These are phyloP conservation scores for Thalassiosira hispida DNA, from an alignment of 352 stramenopile genomes.

Conservation along the genomic window DNA sequence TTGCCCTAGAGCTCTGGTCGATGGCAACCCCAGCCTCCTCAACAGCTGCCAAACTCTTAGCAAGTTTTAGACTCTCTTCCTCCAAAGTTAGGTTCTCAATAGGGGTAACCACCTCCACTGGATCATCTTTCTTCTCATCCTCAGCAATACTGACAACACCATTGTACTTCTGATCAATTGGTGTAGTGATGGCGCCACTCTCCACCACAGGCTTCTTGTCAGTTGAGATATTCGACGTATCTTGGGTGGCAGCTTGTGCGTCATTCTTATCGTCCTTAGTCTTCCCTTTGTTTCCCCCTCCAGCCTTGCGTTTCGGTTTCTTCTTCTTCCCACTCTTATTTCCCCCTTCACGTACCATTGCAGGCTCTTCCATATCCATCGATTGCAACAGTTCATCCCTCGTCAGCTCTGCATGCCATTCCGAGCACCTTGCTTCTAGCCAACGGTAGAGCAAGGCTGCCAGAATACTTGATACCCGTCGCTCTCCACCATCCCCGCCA, in stretches of 20 bases:
- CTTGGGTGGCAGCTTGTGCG: not conserved
- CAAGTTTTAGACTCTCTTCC: too few relatives aligned
- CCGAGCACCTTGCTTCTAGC: slow-evolving; percentile 67
- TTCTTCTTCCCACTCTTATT: slow-evolving; percentile 48
- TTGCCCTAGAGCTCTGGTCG: too few relatives aligned
- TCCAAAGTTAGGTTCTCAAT: too few relatives aligned
- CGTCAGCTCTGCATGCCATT: slow-evolving; percentile 76
- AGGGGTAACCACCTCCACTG: not conserved
- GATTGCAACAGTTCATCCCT: slow-evolving; percentile 63
- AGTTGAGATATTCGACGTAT: not conserved
- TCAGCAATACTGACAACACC: not conserved
- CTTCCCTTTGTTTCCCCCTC: slow-evolving; percentile 16
- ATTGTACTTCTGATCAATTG: not conserved
- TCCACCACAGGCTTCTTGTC: not conserved
- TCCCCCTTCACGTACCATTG: slow-evolving; percentile 3
- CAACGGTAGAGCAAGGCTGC: slow-evolving; percentile 65
- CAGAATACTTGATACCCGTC: slow-evolving; percentile 60
- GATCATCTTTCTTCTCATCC: not conserved
- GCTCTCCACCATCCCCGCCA: slow-evolving; percentile 34
- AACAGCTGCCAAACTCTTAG: too few relatives aligned
- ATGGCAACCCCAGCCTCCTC: too few relatives aligned
- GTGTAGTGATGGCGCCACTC: not conserved
- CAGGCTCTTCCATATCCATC: slow-evolving; percentile 30
- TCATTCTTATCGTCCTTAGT: slow-evolving; percentile 15
- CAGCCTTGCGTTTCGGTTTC: slow-evolving; percentile 45